Evolutionary conservation across 2,329 filamentous ascomycete genomes (phyloP).

Genomic region (Diaporthe sp.): DNA sequence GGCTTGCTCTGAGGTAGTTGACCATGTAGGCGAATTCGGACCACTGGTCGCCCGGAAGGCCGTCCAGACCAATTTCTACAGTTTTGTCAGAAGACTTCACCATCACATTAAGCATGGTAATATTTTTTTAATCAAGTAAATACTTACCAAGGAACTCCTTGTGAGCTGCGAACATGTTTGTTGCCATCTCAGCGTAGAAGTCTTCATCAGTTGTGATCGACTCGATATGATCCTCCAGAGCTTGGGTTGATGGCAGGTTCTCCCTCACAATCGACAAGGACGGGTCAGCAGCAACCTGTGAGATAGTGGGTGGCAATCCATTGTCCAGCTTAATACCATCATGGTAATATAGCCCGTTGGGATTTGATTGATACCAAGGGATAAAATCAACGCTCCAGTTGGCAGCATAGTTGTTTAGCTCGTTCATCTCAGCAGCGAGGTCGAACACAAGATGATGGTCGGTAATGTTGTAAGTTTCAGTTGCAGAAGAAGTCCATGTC

Average conservation of each 20-base stretch:
- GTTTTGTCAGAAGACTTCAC: constrained; percentile 8
- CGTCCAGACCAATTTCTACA: constrained; percentile 52
- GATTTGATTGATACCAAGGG: constrained; percentile 69
- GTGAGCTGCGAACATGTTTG: constrained; percentile 61
- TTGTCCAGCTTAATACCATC: constrained; percentile 62
- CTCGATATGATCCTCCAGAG: constrained; percentile 55
- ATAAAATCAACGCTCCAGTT: constrained; percentile 72
- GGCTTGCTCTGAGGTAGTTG: constrained; percentile 67
- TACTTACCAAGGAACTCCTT: constrained; percentile 52
- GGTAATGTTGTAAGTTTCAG: constrained; percentile 70
- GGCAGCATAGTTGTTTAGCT: constrained; percentile 66
- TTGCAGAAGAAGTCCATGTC: constrained; percentile 64
- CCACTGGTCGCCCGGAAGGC: constrained; percentile 71
- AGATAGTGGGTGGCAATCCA: constrained; percentile 66
- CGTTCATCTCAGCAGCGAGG: constrained; percentile 71
- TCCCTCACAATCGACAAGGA: constrained; percentile 54
- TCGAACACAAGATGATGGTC: constrained; percentile 77
- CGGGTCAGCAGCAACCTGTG: constrained; percentile 61
- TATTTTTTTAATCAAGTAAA: neutral
- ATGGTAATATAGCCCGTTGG: constrained; percentile 68
- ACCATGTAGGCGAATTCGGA: constrained; percentile 75
- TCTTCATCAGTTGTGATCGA: constrained; percentile 53
- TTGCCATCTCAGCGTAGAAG: constrained; percentile 55
- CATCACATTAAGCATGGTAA: neutral
- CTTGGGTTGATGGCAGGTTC: constrained; percentile 51